These are phyloP conservation scores for Herpetomonas samuelpessoai DNA, from an alignment of 208 protist genomes.

Conservation along the genomic window DNA sequence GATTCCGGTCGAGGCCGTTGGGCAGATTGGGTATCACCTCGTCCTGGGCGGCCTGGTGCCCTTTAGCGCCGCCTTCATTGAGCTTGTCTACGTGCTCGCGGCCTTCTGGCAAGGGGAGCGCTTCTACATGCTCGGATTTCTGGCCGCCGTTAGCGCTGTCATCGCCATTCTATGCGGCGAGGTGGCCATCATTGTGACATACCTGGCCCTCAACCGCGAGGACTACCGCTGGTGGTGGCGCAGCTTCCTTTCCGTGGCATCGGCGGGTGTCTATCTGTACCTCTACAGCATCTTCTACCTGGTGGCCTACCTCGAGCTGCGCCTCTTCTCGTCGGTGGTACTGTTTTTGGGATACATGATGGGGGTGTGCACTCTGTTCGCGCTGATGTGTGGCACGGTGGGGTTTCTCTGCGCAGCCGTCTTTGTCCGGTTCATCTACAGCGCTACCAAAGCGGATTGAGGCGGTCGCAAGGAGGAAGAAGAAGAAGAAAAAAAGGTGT, in stretches of 20 bases:
- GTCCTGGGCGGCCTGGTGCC: slow-evolving; percentile 85
- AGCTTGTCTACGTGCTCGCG: slow-evolving; percentile 96
- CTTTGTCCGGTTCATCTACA: slow-evolving; percentile 81
- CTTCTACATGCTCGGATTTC: slow-evolving; percentile 96
- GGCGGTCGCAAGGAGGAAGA: background rate
- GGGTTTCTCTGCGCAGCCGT: slow-evolving; percentile 64
- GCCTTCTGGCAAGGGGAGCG: slow-evolving; percentile 90
- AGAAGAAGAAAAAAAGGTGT: too few species aligned
- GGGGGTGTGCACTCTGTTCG: slow-evolving; percentile 54
- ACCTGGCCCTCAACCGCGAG: slow-evolving; percentile 94
- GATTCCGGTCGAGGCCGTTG: slow-evolving; percentile 68
- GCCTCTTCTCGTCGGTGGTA: slow-evolving; percentile 39
- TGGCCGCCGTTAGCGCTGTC: slow-evolving; percentile 93
- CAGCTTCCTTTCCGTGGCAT: slow-evolving; percentile 82
- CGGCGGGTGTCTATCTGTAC: slow-evolving; percentile 90
- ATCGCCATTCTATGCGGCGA: slow-evolving; percentile 94
- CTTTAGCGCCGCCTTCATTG: slow-evolving; percentile 97
- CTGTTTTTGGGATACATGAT: slow-evolving; percentile 79
- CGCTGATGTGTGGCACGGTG: slow-evolving; percentile 62
- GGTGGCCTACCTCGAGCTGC: slow-evolving; percentile 72
- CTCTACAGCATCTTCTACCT: slow-evolving; percentile 93
- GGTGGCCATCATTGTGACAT: slow-evolving; percentile 96
- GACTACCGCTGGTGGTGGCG: slow-evolving; percentile 99
- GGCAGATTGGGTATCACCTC: slow-evolving; percentile 29
- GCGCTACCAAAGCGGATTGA: slow-evolving; percentile 56